Conservation (phyloP, 73 alveolate genomes). For the Tetrahymena malaccensis region DNA sequence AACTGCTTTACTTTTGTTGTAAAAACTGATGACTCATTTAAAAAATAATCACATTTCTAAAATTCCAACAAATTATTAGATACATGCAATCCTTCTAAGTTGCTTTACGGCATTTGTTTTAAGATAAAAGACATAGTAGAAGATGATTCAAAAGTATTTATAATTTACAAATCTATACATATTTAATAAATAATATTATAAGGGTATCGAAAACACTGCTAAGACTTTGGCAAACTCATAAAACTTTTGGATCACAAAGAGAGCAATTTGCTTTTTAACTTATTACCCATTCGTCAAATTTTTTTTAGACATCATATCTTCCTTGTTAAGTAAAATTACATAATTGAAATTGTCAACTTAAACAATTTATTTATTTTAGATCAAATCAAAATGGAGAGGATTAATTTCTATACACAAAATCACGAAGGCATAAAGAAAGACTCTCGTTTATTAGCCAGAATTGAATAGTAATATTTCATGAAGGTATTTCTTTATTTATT, state of each 20-base stretch:
- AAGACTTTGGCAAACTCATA: not conserved
- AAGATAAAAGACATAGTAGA: not conserved
- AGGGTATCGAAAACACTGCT: not conserved
- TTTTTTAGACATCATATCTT: not conserved
- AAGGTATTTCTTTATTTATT: not conserved
- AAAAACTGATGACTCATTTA: not conserved
- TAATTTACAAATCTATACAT: not conserved
- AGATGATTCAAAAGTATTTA: not conserved
- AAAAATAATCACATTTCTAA: not conserved
- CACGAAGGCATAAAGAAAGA: not conserved
- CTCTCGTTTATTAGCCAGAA: not conserved
- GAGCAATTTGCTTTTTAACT: not conserved
- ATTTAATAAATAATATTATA: not conserved
- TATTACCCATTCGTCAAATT: not conserved
- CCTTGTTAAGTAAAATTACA: not conserved
- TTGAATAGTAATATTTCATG: not conserved
- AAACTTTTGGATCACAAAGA: not conserved
- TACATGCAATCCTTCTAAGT: not conserved
- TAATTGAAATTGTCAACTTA: not conserved
- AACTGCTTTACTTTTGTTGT: not conserved
- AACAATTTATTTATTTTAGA: not conserved
- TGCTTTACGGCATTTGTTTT: not conserved
- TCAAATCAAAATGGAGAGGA: not conserved
- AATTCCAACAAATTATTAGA: not conserved
- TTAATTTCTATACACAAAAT: not conserved